phyloP scores from a whole-genome alignment of 139 green algal species.

The Chlorella sp. region DNA sequence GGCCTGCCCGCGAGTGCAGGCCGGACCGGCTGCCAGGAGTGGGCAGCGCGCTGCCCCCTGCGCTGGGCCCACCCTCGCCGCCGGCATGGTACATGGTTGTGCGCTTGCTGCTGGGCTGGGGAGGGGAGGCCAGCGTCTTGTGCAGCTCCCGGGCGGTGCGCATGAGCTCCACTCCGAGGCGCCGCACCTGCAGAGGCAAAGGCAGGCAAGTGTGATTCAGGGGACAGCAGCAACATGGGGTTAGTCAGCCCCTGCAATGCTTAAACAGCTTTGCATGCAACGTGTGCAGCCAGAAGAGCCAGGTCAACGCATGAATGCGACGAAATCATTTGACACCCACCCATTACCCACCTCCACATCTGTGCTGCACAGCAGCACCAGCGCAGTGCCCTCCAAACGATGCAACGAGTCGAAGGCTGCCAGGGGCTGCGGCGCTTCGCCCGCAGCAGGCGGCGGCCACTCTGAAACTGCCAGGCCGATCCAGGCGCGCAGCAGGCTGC shows the following conservation, averaged over 20 bases:
- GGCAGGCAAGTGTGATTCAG: not conserved
- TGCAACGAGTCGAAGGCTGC: constrained; percentile 24
- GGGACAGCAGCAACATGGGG: not conserved
- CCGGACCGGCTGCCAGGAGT: too few relatives aligned
- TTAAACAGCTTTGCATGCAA: too few relatives aligned
- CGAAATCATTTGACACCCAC: too few relatives aligned
- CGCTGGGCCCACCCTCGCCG: too few relatives aligned
- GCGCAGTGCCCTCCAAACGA: constrained; percentile 29
- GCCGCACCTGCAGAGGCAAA: constrained; percentile 42
- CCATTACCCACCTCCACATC: constrained; percentile 23
- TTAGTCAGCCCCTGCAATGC: too few relatives aligned
- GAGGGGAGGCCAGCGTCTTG: constrained; percentile 20
- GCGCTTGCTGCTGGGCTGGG: constrained; percentile 29
- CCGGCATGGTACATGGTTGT: constrained; percentile 11
- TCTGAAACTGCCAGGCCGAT: not conserved
- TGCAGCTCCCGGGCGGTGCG: constrained; percentile 49
- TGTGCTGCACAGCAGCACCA: constrained; percentile 43
- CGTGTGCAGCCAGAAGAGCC: too few relatives aligned
- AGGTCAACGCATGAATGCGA: too few relatives aligned
- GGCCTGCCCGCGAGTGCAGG: not conserved
- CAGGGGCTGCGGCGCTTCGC: not conserved
- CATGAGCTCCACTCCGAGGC: constrained; percentile 61
- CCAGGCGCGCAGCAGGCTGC: constrained; percentile 37
- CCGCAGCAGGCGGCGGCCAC: not conserved
- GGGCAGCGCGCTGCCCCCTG: not conserved